Evolutionary conservation across 2,329 filamentous ascomycete species (phyloP).

Genomic region (Aspergillus eucalypticola): DNA sequence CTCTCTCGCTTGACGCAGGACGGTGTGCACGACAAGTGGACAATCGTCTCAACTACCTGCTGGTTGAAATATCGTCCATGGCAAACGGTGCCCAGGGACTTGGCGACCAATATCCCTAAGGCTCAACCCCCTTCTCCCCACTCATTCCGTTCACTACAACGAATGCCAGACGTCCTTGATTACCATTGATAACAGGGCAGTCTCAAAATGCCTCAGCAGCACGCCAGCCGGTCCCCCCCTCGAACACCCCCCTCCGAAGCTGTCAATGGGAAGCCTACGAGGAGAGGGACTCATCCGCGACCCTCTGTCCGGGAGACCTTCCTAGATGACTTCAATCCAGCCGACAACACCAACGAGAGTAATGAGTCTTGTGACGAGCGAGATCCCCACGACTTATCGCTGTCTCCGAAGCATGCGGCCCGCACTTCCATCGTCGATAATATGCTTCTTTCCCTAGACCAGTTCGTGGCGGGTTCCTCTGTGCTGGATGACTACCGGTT

Average conservation of each 20-base stretch:
- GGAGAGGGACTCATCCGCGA: conserved; percentile 29
- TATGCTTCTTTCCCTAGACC: conserved; percentile 90
- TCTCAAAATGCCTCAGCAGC: conserved; percentile 32
- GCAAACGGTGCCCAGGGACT: not conserved
- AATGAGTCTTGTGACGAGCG: conserved; percentile 43
- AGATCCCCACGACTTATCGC: conserved; percentile 73
- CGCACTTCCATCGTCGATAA: conserved; percentile 93
- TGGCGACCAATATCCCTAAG: not conserved
- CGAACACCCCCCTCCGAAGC: conserved; percentile 42
- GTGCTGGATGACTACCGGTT: conserved; percentile 39
- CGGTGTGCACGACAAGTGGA: not conserved
- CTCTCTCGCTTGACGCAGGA: not conserved
- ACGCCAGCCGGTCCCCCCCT: conserved; percentile 38
- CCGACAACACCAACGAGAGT: conserved; percentile 34
- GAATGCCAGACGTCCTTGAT: not conserved
- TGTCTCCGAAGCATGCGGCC: conserved; percentile 73
- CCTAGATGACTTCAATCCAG: conserved; percentile 36
- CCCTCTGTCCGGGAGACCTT: conserved; percentile 45
- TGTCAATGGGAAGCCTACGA: conserved; percentile 33
- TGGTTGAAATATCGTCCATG: not conserved
- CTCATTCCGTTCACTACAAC: conserved; percentile 9
- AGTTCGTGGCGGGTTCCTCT: conserved; percentile 58
- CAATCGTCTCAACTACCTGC: not conserved
- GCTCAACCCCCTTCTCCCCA: not conserved
- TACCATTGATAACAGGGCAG: conserved; percentile 15